Percentiles rank a stretch among this genome's conserved stretches.
Conservation (phyloP, 805 yeast species). For the Candida hungchunana region DNA sequence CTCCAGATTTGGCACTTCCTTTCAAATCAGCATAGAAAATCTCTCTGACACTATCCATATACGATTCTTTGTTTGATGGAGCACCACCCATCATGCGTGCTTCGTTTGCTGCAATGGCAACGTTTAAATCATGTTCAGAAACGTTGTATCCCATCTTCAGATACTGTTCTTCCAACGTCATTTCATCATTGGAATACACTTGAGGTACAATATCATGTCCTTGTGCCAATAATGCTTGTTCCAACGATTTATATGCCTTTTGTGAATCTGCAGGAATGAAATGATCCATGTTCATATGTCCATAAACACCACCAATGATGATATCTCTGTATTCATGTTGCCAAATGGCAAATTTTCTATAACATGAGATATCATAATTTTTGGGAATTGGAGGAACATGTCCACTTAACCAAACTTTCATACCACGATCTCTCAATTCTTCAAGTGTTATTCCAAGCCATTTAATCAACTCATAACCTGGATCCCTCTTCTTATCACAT, state of each 20-base stretch:
- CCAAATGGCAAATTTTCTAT: slow-evolving; percentile 76
- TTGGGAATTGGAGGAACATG: slow-evolving; percentile 87
- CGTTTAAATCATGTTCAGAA: slow-evolving; percentile 18
- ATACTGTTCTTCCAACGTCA: slow-evolving; percentile 27
- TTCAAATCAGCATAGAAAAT: slow-evolving; percentile 39
- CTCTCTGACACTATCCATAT: slow-evolving; percentile 56
- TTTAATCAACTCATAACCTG: slow-evolving; percentile 71
- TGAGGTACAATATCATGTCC: slow-evolving; percentile 27
- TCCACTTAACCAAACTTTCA: slow-evolving; percentile 85
- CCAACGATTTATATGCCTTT: slow-evolving; percentile 51
- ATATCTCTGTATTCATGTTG: slow-evolving; percentile 78
- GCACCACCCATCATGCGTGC: slow-evolving; percentile 52
- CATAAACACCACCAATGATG: slow-evolving; percentile 77
- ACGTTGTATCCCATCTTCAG: slow-evolving; percentile 18
- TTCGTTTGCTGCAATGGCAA: slow-evolving; percentile 33
- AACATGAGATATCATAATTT: slow-evolving; percentile 70
- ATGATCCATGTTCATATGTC: slow-evolving; percentile 90
- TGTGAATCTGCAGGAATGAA: slow-evolving; percentile 72
- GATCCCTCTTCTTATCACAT: slow-evolving; percentile 67
- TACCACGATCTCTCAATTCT: slow-evolving; percentile 65
- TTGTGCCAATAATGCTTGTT: slow-evolving; percentile 17
- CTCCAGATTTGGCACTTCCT: slow-evolving; percentile 30
- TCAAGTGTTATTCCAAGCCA: slow-evolving; percentile 76
- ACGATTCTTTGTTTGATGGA: slow-evolving; percentile 61
- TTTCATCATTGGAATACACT: slow-evolving; percentile 15